Evolutionary conservation across 176 grass and related monocot genomes (phyloP).

Genomic region (Poa pratensis): DNA sequence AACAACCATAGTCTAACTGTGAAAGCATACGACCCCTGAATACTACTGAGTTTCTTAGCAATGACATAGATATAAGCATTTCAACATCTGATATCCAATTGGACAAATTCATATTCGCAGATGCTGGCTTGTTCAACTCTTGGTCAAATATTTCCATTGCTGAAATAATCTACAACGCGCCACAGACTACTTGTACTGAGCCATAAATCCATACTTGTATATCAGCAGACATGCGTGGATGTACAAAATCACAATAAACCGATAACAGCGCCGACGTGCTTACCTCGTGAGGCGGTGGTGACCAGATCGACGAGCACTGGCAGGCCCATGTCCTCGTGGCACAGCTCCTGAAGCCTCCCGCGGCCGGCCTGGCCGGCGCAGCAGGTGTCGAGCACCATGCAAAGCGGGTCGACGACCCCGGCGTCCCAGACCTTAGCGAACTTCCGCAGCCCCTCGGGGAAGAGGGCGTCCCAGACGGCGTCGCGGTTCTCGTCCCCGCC

Average conservation of each 20-base stretch:
- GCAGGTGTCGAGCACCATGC: slow-evolving; percentile 93
- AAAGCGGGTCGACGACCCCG: slow-evolving; percentile 68
- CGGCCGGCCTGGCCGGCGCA: slow-evolving; percentile 62
- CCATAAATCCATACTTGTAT: no score
- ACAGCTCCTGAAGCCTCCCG: slow-evolving; percentile 64
- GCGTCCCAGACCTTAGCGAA: slow-evolving; percentile 54
- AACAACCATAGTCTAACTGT: no score
- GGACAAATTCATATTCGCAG: not conserved
- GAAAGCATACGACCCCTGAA: no score
- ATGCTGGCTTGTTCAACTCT: not conserved
- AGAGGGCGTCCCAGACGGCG: slow-evolving; percentile 76
- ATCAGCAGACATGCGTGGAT: no score
- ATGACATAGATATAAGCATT: not conserved
- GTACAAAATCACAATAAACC: not conserved
- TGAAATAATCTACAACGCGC: not conserved
- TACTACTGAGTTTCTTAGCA: not conserved
- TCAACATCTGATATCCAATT: not conserved
- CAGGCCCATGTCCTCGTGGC: slow-evolving; percentile 47
- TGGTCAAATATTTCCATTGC: not conserved
- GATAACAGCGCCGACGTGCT: not conserved
- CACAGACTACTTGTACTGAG: not conserved
- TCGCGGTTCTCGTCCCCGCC: slow-evolving; percentile 65
- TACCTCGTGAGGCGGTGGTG: slow-evolving; percentile 60
- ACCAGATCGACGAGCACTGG: slow-evolving; percentile 59
- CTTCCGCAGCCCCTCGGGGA: slow-evolving; percentile 50